phyloP scores from a whole-genome alignment of 495 filamentous ascomycete species.

The Tuber melanosporum region DNA sequence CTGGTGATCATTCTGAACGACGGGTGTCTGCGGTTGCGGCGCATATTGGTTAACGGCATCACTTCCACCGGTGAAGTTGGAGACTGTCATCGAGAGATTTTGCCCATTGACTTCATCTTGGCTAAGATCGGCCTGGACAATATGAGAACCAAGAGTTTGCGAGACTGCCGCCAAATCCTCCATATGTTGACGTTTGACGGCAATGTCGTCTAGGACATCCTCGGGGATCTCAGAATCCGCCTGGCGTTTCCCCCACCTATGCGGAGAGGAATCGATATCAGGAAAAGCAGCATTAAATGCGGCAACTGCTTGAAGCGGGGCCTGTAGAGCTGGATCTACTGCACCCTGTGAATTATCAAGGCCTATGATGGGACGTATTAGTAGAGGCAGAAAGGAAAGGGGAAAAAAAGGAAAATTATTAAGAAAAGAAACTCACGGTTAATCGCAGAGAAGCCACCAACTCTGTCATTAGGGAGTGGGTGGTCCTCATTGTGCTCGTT shows the following conservation, averaged over 20 bases:
- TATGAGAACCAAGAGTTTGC: constrained; percentile 18
- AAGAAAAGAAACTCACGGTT: constrained; percentile 13
- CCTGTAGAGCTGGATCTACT: constrained; percentile 24
- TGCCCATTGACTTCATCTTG: constrained; percentile 21
- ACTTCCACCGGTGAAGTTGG: constrained; percentile 11
- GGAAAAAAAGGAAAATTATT: constrained; percentile 15
- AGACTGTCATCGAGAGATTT: constrained; percentile 20
- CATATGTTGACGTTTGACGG: constrained; percentile 33
- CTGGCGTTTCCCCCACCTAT: constrained; percentile 40
- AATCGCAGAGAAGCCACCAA: constrained; percentile 14
- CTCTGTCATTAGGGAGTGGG: constrained; percentile 18
- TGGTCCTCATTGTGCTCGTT: constrained; percentile 26
- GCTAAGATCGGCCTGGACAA: constrained; percentile 2
- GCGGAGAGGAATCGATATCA: constrained; percentile 14
- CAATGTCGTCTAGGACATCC: constrained; percentile 15
- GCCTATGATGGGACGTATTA: constrained; percentile 17
- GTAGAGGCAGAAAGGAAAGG: constrained; percentile 12
- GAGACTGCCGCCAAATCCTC: constrained; percentile 20
- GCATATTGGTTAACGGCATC: constrained; percentile 22
- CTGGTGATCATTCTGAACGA: constrained; percentile 23
- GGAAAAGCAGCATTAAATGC: constrained; percentile 39
- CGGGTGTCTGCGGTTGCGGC: constrained; percentile 27
- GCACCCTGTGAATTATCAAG: constrained; percentile 28
- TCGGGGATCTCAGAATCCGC: constrained; percentile 26
- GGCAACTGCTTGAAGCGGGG: constrained; percentile 37